A percentile compares a stretch with the other conserved stretches of the same genome.
phyloP scores from a whole-genome alignment of 2,329 filamentous ascomycete genomes.

The Colletotrichum filicis region DNA sequence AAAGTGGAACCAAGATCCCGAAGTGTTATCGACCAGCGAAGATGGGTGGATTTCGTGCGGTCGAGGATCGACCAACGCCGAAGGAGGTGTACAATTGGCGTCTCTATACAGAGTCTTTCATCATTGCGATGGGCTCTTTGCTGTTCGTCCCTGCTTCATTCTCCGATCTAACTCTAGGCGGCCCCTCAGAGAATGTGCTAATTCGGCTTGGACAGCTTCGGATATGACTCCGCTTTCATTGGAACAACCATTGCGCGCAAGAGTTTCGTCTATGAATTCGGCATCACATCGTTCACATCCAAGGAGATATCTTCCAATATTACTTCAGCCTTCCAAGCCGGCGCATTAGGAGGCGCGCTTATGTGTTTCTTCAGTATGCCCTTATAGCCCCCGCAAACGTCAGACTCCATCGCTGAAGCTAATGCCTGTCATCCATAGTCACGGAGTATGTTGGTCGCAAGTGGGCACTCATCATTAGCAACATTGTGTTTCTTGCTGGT shows the following conservation, averaged over 20 bases:
- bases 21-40: background rate
- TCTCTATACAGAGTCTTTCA: constrained; percentile 57
- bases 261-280: constrained; percentile 57
- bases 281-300: constrained; percentile 42
- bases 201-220: constrained; percentile 49
- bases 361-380: constrained; percentile 53
- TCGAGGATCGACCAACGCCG: constrained; percentile 66
- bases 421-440: constrained; percentile 37
- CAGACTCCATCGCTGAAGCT: background rate
- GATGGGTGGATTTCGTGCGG: constrained; percentile 55
- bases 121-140: constrained; percentile 59
- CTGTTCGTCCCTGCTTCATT: constrained; percentile 43
- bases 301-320: constrained; percentile 54
- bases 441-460: constrained; percentile 62
- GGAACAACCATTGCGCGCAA: constrained; percentile 63
- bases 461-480: constrained; percentile 59
- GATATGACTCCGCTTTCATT: constrained; percentile 65
- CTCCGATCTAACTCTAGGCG: too few relatives aligned
- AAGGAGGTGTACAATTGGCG: constrained; percentile 65
- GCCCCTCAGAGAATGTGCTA: background rate
- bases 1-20: background rate
- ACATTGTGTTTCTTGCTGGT: constrained; percentile 56
- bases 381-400: background rate
- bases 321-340: constrained; percentile 59
- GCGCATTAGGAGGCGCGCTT: constrained; percentile 64